Conservation (phyloP, 192 early-diverging fungal genomes). For the Coemansia sp. region DNA sequence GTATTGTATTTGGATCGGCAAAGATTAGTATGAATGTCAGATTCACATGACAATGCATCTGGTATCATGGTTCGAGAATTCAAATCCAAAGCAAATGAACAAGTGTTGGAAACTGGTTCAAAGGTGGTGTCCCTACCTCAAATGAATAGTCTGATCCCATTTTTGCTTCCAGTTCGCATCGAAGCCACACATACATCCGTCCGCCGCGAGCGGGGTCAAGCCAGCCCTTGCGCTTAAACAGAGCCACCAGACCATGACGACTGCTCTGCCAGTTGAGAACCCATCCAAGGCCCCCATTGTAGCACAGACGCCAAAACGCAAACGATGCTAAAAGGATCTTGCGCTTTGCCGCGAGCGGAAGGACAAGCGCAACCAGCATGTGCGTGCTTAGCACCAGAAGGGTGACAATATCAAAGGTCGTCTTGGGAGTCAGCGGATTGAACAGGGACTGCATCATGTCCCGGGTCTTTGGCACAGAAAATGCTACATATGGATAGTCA, state of each 20-base stretch:
- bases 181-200: conserved; percentile 61
- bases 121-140: conserved; percentile 59
- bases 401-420: conserved; percentile 72
- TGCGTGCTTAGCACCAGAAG: conserved; percentile 65
- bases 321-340: conserved; percentile 73
- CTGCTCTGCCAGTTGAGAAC: conserved; percentile 82
- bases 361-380: conserved; percentile 65
- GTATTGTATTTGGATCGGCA: no score
- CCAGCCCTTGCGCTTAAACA: conserved; percentile 68
- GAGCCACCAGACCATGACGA: conserved; percentile 66
- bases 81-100: no score
- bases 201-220: conserved; percentile 61
- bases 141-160: conserved; percentile 81
- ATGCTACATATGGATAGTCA: conserved; percentile 32
- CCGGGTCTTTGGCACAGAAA: conserved; percentile 68
- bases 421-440: conserved; percentile 65
- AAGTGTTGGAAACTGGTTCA: no score
- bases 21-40: neutral
- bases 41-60: neutral
- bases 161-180: conserved; percentile 68
- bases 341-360: conserved; percentile 58
- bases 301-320: conserved; percentile 82
- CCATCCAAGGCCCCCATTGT: conserved; percentile 85
- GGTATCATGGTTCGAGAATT: no score
- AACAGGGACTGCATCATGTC: conserved; percentile 79